Evolutionary conservation across 2,329 filamentous ascomycete species (phyloP).

Genomic region (Cladosporium austrohemisphaericum): DNA sequence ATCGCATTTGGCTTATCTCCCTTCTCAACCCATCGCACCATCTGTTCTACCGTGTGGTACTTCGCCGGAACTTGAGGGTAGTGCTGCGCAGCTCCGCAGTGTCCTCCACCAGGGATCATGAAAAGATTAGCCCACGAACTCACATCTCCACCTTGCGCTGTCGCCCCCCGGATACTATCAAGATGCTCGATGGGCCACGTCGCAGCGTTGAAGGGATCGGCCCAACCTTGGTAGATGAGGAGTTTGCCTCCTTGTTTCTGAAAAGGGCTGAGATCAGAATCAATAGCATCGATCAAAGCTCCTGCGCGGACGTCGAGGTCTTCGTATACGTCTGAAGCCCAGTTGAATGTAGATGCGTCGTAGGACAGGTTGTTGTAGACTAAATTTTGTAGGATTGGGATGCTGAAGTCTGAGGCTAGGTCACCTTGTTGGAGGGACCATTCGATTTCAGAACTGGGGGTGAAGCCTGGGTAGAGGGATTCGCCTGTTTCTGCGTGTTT

Average conservation of each 20-base stretch:
- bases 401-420: conserved; percentile 35
- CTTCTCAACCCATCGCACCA: conserved; percentile 32
- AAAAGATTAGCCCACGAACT: conserved; percentile 38
- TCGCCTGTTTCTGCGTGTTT: conserved; percentile 21
- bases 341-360: conserved; percentile 36
- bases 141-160: conserved; percentile 21
- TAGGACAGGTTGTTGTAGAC: conserved; percentile 39
- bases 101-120: conserved; percentile 37
- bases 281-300: conserved; percentile 38
- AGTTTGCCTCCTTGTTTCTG: conserved; percentile 35
- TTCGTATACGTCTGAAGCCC: conserved; percentile 34
- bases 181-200: conserved; percentile 34
- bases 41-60: conserved; percentile 25
- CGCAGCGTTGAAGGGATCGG: conserved; percentile 26
- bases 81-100: conserved; percentile 33
- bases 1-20: conserved; percentile 30
- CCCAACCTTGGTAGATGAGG: conserved; percentile 36
- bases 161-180: conserved; percentile 21
- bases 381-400: conserved; percentile 42
- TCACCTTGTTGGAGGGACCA: conserved; percentile 37
- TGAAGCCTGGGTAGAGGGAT: conserved; percentile 41
- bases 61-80: conserved; percentile 33
- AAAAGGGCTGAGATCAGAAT: conserved; percentile 31
- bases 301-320: conserved; percentile 33
- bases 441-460: conserved; percentile 38